Evolutionary conservation across 1,284 basidiomycete species (phyloP).

Genomic region (Boletus putidus): DNA sequence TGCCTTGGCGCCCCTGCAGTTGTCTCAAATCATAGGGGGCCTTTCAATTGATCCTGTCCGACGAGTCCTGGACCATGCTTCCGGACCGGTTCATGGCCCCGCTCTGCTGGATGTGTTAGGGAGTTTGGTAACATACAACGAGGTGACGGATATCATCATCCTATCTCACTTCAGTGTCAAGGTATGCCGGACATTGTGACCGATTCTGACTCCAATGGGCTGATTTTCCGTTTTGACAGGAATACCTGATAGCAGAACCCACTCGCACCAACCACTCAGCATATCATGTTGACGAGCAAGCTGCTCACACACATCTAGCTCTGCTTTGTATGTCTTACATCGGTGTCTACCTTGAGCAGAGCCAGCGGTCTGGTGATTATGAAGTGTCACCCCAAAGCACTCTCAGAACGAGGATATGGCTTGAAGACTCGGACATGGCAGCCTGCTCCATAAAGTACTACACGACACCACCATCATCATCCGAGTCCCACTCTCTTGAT

Average conservation of each 20-base stretch:
- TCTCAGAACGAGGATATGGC: background rate
- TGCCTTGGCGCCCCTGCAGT: constrained; percentile 1
- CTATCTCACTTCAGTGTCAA: constrained; percentile 15
- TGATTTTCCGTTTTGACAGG: background rate
- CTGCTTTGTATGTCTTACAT: constrained; percentile 11
- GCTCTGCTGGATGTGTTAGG: constrained; percentile 12
- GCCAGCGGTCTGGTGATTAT: no score
- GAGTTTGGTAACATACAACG: constrained; percentile 9
- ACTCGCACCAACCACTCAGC: background rate
- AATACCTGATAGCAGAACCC: background rate
- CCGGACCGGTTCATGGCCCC: constrained; percentile 3
- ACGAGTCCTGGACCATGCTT: background rate
- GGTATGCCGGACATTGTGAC: background rate
- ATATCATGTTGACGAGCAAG: background rate
- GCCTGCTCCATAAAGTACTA: background rate
- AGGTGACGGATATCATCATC: background rate
- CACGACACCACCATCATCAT: background rate
- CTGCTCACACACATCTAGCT: background rate
- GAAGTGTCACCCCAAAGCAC: background rate
- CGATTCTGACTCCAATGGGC: background rate
- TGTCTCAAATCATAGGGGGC: constrained; percentile 15
- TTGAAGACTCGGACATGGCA: no score
- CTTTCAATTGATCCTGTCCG: background rate
- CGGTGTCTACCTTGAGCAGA: background rate
- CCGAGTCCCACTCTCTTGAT: background rate